Percentiles rank a stretch among this genome's conserved stretches.
Evolutionary conservation across 768 basidiomycete species (phyloP).

Genomic region (Russula sp.): DNA sequence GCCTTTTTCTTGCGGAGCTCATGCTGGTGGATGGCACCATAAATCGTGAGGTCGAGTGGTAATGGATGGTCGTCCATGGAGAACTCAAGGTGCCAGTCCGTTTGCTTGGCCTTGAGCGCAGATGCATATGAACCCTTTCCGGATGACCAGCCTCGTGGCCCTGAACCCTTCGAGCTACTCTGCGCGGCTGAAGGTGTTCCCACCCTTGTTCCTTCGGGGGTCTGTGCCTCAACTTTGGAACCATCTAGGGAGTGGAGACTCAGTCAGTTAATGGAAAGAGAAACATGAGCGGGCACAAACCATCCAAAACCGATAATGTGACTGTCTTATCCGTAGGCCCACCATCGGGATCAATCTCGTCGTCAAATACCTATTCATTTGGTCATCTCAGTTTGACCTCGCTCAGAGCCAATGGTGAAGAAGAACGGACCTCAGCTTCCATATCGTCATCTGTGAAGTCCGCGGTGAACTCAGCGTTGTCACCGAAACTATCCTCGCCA

Average conservation of each 20-base stretch:
- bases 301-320: constrained; percentile 73
- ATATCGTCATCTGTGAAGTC: constrained; percentile 85
- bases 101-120: constrained; percentile 86
- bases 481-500: constrained; percentile 40
- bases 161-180: constrained; percentile 34
- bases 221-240: constrained; percentile 90
- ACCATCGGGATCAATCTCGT: constrained; percentile 71
- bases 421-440: constrained; percentile 55
- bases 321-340: constrained; percentile 76
- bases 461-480: constrained; percentile 55
- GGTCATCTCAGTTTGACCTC: background rate
- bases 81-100: constrained; percentile 97
- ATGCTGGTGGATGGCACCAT: constrained; percentile 92
- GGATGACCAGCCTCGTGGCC: constrained; percentile 31
- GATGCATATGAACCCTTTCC: constrained; percentile 79
- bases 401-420: background rate
- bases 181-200: constrained; percentile 66
- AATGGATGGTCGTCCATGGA: constrained; percentile 83
- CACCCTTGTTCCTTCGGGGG: constrained; percentile 92
- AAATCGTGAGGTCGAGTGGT: constrained; percentile 85
- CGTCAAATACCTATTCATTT: constrained; percentile 61
- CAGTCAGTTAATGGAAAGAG: background rate
- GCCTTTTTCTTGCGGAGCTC: constrained; percentile 63
- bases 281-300: constrained; percentile 29
- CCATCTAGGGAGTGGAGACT: constrained; percentile 49